Evolutionary conservation across 148 eudicot genomes (phyloP).

Genomic region (Vaccinium vitisidaea): DNA sequence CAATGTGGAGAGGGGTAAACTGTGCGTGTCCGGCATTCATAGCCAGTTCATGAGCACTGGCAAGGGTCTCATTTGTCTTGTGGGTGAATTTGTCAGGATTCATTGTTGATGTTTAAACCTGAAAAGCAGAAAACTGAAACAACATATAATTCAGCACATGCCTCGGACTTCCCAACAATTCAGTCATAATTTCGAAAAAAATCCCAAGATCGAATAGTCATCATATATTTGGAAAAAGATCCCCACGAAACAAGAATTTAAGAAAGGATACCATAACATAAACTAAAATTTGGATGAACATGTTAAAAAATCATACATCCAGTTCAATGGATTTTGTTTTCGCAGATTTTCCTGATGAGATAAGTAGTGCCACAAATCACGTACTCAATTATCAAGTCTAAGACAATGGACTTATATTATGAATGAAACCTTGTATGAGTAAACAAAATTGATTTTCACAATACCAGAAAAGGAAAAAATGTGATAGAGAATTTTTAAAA

Average conservation of each 20-base stretch:
- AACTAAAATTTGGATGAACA: background rate
- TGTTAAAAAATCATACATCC: background rate
- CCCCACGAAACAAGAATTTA: background rate
- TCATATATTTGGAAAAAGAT: background rate
- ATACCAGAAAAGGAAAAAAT: background rate
- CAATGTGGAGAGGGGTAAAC: conserved; percentile 66
- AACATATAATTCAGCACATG: background rate
- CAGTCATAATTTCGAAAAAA: background rate
- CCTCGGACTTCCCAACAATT: background rate
- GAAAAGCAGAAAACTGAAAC: conserved; percentile 21
- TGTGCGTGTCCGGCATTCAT: conserved; percentile 61
- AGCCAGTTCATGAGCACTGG: conserved; percentile 61
- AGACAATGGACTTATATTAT: background rate
- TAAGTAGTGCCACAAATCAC: background rate
- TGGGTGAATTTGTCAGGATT: conserved; percentile 73
- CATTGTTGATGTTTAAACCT: conserved; percentile 30
- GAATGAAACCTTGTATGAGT: background rate
- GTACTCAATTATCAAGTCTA: too few species aligned
- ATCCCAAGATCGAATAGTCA: background rate
- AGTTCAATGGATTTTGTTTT: background rate
- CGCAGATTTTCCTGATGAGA: background rate
- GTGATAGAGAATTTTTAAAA: background rate
- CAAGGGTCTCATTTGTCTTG: conserved; percentile 72
- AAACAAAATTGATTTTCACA: background rate
- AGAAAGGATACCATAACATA: background rate